Evolutionary conservation across 2,329 filamentous ascomycete species (phyloP).

Genomic region (Fusarium multiceps): DNA sequence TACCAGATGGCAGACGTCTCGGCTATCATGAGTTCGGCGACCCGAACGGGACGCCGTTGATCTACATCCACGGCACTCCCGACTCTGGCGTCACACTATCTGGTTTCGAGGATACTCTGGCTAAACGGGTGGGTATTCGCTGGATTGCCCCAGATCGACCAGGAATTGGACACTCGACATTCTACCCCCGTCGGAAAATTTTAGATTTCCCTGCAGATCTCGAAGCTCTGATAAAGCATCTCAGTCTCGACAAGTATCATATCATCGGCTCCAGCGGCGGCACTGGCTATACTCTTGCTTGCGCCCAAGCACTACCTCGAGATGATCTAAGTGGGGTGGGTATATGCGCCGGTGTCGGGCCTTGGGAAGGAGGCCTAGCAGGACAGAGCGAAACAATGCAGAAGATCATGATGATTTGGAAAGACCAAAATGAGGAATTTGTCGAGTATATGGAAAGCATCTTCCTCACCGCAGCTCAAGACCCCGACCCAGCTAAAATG

Average conservation of each 20-base stretch:
- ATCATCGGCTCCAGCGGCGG: background rate
- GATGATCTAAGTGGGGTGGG: background rate
- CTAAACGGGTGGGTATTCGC: rapidly evolving
- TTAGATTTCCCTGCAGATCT: background rate
- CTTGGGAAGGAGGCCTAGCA: background rate
- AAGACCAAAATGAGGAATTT: background rate
- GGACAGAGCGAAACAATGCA: background rate
- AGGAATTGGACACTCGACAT: background rate
- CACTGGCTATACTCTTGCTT: background rate
- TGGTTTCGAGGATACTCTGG: background rate
- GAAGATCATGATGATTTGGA: background rate
- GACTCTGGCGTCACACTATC: background rate
- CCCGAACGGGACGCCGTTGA: background rate
- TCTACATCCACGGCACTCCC: background rate
- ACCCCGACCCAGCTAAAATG: background rate
- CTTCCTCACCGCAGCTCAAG: background rate
- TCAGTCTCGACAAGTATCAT: background rate
- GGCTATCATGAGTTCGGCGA: background rate
- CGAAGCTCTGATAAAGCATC: background rate
- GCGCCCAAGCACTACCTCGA: background rate
- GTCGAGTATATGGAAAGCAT: background rate
- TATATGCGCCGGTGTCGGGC: background rate
- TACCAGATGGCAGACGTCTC: background rate
- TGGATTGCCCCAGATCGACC: background rate
- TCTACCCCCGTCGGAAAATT: background rate